Percentiles rank a stretch among this genome's conserved stretches.
Evolutionary conservation across 2,329 filamentous ascomycete species (phyloP).

Genomic region (Phialophora verrucosa): DNA sequence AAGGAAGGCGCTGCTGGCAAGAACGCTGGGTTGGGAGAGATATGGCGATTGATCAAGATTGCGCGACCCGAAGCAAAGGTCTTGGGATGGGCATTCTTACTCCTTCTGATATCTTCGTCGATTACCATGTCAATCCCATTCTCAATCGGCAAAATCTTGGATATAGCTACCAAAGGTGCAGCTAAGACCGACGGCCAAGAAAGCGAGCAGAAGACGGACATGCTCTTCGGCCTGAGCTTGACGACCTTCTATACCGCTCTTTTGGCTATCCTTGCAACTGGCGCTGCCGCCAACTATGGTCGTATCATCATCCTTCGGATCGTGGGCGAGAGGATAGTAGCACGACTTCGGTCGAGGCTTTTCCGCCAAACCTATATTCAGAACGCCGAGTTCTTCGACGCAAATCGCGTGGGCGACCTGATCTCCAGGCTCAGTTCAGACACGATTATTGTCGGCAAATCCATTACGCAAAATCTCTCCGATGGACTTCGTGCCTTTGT

Average conservation of each 20-base stretch:
- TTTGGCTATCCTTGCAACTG: slow-evolving; percentile 75
- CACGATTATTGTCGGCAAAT: slow-evolving; percentile 97
- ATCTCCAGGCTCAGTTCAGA: slow-evolving; percentile 95
- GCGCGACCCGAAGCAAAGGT: slow-evolving; percentile 82
- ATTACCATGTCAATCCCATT: slow-evolving; percentile 98
- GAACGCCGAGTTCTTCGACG: slow-evolving; percentile 93
- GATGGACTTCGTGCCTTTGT: slow-evolving; percentile 92
- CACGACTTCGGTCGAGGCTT: slow-evolving; percentile 83
- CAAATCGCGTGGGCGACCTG: slow-evolving; percentile 92
- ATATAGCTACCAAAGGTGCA: slow-evolving; percentile 79
- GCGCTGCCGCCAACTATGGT: slow-evolving; percentile 89
- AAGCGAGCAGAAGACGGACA: slow-evolving; percentile 60
- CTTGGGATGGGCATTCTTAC: slow-evolving; percentile 77
- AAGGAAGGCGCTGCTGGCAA: slow-evolving; percentile 70
- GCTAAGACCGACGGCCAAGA: slow-evolving; percentile 43
- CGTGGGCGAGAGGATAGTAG: slow-evolving; percentile 92
- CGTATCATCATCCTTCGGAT: slow-evolving; percentile 92
- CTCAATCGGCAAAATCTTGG: slow-evolving; percentile 93
- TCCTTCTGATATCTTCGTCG: slow-evolving; percentile 84
- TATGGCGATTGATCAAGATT: slow-evolving; percentile 87
- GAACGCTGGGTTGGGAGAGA: slow-evolving; percentile 71
- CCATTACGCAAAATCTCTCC: slow-evolving; percentile 95
- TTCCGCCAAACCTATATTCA: slow-evolving; percentile 94
- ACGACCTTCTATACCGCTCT: slow-evolving; percentile 88
- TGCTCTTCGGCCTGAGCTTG: slow-evolving; percentile 81